Conservation (phyloP, 2,329 filamentous ascomycete species). For the Exophiala spinifera region DNA sequence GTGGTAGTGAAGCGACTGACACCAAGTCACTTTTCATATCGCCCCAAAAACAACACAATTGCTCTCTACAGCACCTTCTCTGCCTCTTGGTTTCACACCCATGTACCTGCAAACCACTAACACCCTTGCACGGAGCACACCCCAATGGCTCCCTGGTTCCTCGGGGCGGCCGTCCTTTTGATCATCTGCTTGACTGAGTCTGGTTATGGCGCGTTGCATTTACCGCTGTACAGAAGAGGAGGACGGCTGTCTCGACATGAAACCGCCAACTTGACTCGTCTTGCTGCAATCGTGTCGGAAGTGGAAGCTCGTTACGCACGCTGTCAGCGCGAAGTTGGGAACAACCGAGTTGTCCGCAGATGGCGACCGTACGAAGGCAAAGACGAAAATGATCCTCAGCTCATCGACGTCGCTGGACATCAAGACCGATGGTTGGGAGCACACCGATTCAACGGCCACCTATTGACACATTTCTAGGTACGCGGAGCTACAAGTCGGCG, state of each 20-base stretch:
- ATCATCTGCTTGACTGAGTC: neutral
- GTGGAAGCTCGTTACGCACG: conserved; percentile 31
- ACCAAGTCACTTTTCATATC: no score
- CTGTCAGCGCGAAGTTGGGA: conserved; percentile 30
- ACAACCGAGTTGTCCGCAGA: conserved; percentile 32
- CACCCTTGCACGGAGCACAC: neutral
- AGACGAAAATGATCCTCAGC: conserved; percentile 23
- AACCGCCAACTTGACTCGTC: conserved; percentile 28
- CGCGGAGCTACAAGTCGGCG: conserved; percentile 29
- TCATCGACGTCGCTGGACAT: conserved; percentile 19
- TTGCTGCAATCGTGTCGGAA: conserved; percentile 24
- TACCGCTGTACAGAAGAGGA: conserved; percentile 23
- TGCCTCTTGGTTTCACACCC: no score
- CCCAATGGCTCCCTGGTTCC: neutral
- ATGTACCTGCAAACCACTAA: no score
- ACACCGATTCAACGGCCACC: neutral
- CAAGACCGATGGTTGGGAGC: conserved; percentile 6
- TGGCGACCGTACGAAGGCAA: conserved; percentile 24
- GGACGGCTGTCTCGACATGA: conserved; percentile 19
- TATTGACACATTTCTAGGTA: conserved; percentile 25
- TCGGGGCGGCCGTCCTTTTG: neutral
- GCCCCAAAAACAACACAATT: no score
- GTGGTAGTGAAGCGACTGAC: conserved; percentile 1
- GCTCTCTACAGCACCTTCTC: no score
- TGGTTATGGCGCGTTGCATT: conserved; percentile 13